Percentiles rank a stretch among this genome's conserved stretches.
Conservation (phyloP, 164 flowering plant species). For the Berberis thunbergii region DNA sequence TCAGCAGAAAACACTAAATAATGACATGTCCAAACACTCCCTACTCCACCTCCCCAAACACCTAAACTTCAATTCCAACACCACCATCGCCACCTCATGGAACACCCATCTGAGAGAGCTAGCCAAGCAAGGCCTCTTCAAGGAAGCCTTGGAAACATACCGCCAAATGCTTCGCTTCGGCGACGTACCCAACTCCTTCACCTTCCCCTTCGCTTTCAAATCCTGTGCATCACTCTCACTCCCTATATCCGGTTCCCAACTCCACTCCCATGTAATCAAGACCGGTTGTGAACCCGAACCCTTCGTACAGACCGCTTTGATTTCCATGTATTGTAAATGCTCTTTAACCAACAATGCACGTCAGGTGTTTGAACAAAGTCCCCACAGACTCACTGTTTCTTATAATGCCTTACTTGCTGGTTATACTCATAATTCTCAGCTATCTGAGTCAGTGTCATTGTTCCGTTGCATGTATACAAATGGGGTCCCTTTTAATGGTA, state of each 20-base stretch:
- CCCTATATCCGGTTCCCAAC: conserved; percentile 46
- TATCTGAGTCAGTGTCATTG: conserved; percentile 34
- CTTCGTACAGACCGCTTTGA: conserved; percentile 56
- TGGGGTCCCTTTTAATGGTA: conserved; percentile 35
- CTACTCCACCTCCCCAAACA: too few species aligned
- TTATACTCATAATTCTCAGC: conserved; percentile 27
- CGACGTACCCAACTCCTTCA: conserved; percentile 57
- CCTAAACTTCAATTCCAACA: too few species aligned
- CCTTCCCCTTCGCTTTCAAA: conserved; percentile 76
- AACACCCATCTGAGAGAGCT: conserved; percentile 51
- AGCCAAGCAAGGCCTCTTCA: conserved; percentile 40
- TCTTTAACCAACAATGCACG: conserved; percentile 28
- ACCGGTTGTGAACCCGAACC: conserved; percentile 50
- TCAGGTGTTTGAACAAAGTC: conserved; percentile 56
- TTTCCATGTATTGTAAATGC: conserved; percentile 54
- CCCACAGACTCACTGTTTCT: conserved; percentile 36
- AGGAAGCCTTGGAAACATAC: conserved; percentile 51
- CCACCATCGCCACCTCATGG: conserved; percentile 27
- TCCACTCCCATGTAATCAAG: conserved; percentile 56
- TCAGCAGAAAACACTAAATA: too few species aligned
- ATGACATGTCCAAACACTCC: too few species aligned
- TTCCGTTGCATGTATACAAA: conserved; percentile 43
- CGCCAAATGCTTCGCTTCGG: conserved; percentile 62
- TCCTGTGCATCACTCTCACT: conserved; percentile 60
- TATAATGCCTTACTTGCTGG: conserved; percentile 82